These are phyloP conservation scores for Tolypocladium amazonense DNA, from an alignment of 2,329 filamentous ascomycete genomes.

Conservation along the genomic window DNA sequence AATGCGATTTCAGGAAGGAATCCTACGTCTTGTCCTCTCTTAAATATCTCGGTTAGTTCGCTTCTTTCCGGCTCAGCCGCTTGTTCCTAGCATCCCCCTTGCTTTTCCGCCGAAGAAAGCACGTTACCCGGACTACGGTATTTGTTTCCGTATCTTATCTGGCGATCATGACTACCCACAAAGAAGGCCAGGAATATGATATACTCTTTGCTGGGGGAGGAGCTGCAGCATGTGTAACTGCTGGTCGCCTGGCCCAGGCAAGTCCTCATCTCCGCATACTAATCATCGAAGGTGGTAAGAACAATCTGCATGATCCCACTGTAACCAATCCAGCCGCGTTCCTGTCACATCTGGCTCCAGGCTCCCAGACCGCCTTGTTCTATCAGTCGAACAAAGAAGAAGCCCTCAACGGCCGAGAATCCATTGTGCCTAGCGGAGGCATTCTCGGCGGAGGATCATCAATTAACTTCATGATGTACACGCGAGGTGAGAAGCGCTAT, in stretches of 20 bases:
- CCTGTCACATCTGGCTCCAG: constrained; percentile 9
- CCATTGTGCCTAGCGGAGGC: constrained; percentile 13
- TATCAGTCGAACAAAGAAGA: constrained; percentile 12
- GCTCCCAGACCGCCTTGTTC: constrained; percentile 10
- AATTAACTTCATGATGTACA: constrained; percentile 22
- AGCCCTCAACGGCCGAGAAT: constrained; percentile 11
- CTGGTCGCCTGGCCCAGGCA: constrained; percentile 14
- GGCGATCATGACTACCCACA: constrained; percentile 6
- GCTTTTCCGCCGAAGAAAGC: accelerated
- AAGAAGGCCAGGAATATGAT: constrained; percentile 8
- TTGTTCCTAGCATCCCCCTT: neutral
- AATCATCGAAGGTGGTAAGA: constrained; percentile 15
- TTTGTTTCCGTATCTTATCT: neutral
- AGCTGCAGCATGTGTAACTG: constrained; percentile 14
- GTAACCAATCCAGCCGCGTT: constrained; percentile 14
- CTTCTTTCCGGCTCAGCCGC: neutral
- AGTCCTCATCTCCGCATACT: constrained; percentile 14
- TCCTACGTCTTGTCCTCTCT: neutral
- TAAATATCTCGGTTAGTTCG: neutral
- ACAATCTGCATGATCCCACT: constrained; percentile 13
- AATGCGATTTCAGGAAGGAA: neutral
- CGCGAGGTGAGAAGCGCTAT: constrained; percentile 7
- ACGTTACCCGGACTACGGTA: neutral
- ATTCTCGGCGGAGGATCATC: constrained; percentile 21
- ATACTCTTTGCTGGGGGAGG: constrained; percentile 15